phyloP scores from a whole-genome alignment of 805 yeast genomes.

The Metschnikowia lunata region DNA sequence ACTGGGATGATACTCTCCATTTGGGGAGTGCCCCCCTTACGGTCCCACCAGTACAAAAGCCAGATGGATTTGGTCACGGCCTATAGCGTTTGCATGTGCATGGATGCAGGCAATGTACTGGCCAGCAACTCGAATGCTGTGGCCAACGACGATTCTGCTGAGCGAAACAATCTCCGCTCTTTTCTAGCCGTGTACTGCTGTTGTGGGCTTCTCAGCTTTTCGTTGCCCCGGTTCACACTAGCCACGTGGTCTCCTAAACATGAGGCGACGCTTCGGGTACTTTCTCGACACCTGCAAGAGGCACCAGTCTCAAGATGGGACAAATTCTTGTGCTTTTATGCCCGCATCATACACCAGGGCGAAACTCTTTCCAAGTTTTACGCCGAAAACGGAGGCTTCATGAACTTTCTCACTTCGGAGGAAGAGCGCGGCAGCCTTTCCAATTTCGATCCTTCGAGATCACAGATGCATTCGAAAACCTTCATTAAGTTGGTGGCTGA shows the following conservation, averaged over 20 bases:
- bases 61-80: constrained; percentile 47
- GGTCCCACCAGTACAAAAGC: constrained; percentile 50
- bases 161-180: constrained; percentile 33
- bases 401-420: constrained; percentile 10
- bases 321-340: constrained; percentile 39
- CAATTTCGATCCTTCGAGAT: neutral
- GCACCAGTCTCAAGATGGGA: constrained; percentile 4
- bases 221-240: constrained; percentile 47
- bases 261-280: constrained; percentile 27
- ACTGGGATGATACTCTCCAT: constrained; percentile 43
- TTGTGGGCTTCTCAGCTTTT: constrained; percentile 48
- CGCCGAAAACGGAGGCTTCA: constrained; percentile 1
- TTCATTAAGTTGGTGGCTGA: constrained; percentile 1
- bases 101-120: constrained; percentile 40
- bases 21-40: constrained; percentile 52
- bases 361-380: constrained; percentile 43
- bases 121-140: neutral
- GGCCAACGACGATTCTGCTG: constrained; percentile 19
- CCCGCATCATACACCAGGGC: constrained; percentile 44
- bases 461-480: neutral
- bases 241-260: constrained; percentile 47
- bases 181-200: constrained; percentile 47
- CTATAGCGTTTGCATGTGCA: constrained; percentile 42
- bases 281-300: constrained; percentile 4
- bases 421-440: constrained; percentile 5